Percentiles rank a stretch among this genome's conserved stretches.
These are phyloP conservation scores for Nicotiana rustica DNA, from an alignment of 305 asterid species.

Conservation along the genomic window DNA sequence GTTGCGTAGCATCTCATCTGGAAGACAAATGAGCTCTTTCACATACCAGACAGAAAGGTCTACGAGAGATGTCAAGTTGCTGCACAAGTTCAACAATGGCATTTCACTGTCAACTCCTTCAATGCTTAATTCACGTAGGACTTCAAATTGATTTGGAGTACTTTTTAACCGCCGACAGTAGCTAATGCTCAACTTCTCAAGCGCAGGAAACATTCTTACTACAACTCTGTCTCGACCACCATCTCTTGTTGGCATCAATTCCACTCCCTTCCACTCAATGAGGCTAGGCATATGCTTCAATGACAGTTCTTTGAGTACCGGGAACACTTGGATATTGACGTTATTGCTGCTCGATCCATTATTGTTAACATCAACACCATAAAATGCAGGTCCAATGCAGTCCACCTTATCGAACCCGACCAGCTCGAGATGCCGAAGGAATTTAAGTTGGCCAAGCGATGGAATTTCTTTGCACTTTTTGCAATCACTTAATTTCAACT, in stretches of 20 bases:
- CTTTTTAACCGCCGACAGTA: slow-evolving; percentile 28
- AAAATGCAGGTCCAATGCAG: slow-evolving; percentile 41
- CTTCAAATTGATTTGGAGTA: slow-evolving; percentile 37
- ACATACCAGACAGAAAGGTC: rapidly evolving
- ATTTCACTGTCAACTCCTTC: neutral
- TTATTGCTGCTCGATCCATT: neutral
- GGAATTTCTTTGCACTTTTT: neutral
- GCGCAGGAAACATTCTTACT: slow-evolving; percentile 38
- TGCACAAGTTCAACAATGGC: slow-evolving; percentile 11
- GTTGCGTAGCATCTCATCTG: neutral
- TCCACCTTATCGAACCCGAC: neutral
- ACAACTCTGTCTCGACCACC: neutral
- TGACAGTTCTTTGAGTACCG: slow-evolving; percentile 35
- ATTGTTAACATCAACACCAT: neutral
- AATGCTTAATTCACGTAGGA: neutral
- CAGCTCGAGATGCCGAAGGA: slow-evolving; percentile 39
- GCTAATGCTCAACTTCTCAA: neutral
- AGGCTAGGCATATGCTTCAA: slow-evolving; percentile 37
- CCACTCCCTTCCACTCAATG: slow-evolving; percentile 42
- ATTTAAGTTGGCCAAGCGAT: slow-evolving; percentile 49
- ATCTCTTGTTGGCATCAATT: neutral
- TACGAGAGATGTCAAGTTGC: neutral
- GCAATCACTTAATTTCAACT: slow-evolving; percentile 3
- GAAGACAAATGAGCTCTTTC: neutral
- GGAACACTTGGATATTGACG: slow-evolving; percentile 36